Conservation (phyloP, 2,329 filamentous ascomycete genomes). For the Xylariomycetidae sp. region DNA sequence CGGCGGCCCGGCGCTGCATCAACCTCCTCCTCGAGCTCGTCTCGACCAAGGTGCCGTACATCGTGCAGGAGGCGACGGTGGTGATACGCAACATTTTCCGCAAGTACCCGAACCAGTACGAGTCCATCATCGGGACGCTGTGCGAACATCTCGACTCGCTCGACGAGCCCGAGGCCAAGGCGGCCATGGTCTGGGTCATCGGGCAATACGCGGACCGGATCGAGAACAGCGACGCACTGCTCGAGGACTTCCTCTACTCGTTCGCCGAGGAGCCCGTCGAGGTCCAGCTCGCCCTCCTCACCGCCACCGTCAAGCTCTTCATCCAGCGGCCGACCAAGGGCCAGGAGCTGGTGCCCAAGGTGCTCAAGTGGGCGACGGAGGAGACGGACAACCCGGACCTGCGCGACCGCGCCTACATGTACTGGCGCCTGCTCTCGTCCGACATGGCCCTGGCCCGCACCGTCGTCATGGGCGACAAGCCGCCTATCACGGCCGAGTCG, state of each 20-base stretch:
- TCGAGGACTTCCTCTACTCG: slow-evolving; percentile 92
- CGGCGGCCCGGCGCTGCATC: slow-evolving; percentile 85
- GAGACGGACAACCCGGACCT: slow-evolving; percentile 99
- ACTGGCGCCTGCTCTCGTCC: slow-evolving; percentile 92
- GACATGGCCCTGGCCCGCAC: slow-evolving; percentile 82
- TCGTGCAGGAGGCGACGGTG: slow-evolving; percentile 97
- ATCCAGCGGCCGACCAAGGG: slow-evolving; percentile 95
- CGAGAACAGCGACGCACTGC: slow-evolving; percentile 87
- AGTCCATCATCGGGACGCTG: slow-evolving; percentile 91
- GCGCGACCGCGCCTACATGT: slow-evolving; percentile 96
- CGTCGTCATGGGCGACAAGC: slow-evolving; percentile 96
- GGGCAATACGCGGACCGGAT: slow-evolving; percentile 97
- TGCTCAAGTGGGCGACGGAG: slow-evolving; percentile 97
- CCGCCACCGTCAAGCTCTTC: slow-evolving; percentile 95
- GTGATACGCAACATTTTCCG: slow-evolving; percentile 99
- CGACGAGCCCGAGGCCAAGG: slow-evolving; percentile 96
- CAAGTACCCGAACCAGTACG: slow-evolving; percentile 98
- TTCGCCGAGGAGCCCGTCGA: slow-evolving; percentile 94
- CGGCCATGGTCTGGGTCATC: slow-evolving; percentile 99
- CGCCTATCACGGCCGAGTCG: slow-evolving; percentile 90
- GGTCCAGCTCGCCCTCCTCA: slow-evolving; percentile 89
- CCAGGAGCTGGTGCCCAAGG: slow-evolving; percentile 86
- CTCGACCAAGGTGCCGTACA: slow-evolving; percentile 97
- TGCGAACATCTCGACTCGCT: slow-evolving; percentile 95
- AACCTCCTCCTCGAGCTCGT: slow-evolving; percentile 89